Evolutionary conservation across 2,329 filamentous ascomycete species (phyloP), one percentile per base, ranked within the genome.

Genomic region (Colletotrichum sp.): DNA sequence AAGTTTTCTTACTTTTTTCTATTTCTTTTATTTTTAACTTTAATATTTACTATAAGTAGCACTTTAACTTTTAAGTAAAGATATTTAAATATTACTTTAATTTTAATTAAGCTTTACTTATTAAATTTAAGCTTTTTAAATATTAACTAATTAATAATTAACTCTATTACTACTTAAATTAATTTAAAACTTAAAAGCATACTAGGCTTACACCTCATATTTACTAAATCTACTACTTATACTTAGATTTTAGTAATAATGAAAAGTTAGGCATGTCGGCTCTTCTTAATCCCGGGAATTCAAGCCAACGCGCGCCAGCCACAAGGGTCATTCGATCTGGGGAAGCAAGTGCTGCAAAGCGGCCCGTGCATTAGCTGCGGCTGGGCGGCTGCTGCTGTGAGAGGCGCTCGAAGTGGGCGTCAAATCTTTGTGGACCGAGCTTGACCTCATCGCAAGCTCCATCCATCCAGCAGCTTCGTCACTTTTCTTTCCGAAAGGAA

Each of bases 391-490:
- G 34, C 13, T 18, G 39, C n/a, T 21, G n/a, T 13, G 44, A 52
- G 44, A 52, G 44, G 44, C 44, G 44, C 8, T 32, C 49, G 16
- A 39, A 57, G 71, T 36, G 59, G 72, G 72, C 72, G 72, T 62
- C 55, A 75, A 75, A 68, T 72, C 62, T 75, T 72, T 75, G 63
- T 72, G 62, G 69, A 49, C 72, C 55, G 36, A 77, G 75, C 76
- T 77, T 76, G 64, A 76, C 72, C 75, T 72, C 72, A 77, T 74
- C 65, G 66, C 60, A 64, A 73, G 72, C 76, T 77, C 73, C 65
- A 73, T 77, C 73, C 65, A 77, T 75, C 69, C 21, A 72, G 36
- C 57, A 76, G 69, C 73, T 76, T 68, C 63, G 30, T 18, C 52
- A n/a, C 10, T 15, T 30, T 76, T 65, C 71, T 24, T 72, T n/a